Conservation (phyloP, 2,329 filamentous ascomycete genomes). For the Lasiodiplodia citricola region DNA sequence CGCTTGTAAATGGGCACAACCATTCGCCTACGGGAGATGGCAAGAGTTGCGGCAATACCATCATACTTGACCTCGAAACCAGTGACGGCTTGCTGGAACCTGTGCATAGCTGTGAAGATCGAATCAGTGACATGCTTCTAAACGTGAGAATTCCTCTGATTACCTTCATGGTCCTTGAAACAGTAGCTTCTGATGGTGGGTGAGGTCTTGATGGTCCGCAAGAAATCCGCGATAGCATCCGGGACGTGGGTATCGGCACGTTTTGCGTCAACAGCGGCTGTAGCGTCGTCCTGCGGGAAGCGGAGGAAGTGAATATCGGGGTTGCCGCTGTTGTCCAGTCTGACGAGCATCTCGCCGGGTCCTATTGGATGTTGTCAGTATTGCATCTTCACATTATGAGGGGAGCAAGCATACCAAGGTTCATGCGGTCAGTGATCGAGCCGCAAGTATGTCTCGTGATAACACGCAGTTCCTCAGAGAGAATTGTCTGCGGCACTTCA, state of each 20-base stretch:
- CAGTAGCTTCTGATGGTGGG: conserved; percentile 73
- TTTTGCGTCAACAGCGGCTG: conserved; percentile 67
- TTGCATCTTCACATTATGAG: neutral
- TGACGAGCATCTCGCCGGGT: conserved; percentile 53
- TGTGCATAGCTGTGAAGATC: conserved; percentile 64
- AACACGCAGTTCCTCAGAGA: conserved; percentile 77
- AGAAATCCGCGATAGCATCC: conserved; percentile 66
- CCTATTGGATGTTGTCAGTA: conserved; percentile 38
- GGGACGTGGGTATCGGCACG: conserved; percentile 51
- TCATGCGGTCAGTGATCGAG: conserved; percentile 81
- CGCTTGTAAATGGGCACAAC: conserved; percentile 94
- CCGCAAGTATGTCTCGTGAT: conserved; percentile 77
- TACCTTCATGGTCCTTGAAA: conserved; percentile 43
- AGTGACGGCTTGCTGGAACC: conserved; percentile 79
- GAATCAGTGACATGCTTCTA: neutral
- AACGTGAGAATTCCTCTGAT: neutral
- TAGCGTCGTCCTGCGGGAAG: conserved; percentile 77
- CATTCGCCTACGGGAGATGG: conserved; percentile 83
- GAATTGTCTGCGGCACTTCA: conserved; percentile 68
- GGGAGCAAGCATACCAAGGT: conserved; percentile 60
- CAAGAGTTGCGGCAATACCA: conserved; percentile 70
- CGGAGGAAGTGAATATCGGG: conserved; percentile 55
- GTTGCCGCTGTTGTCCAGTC: conserved; percentile 47
- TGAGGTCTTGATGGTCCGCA: conserved; percentile 62
- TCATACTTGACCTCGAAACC: conserved; percentile 70